These are phyloP conservation scores for Pyrrhoderma lamaoense DNA, from an alignment of 1,284 basidiomycete species.

Conservation along the genomic window DNA sequence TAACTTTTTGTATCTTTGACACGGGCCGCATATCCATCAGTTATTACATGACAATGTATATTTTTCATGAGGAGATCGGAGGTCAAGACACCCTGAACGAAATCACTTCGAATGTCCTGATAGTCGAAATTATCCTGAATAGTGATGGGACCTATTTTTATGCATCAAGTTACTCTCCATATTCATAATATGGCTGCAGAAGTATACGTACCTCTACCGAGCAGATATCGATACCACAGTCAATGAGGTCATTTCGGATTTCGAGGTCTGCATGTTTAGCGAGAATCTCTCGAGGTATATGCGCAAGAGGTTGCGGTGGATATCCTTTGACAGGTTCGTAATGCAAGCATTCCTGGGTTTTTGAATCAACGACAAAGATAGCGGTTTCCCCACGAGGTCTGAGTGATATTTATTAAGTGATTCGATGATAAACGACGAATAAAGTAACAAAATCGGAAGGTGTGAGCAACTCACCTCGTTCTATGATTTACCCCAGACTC, in stretches of 20 bases:
- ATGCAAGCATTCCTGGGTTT: conserved; percentile 71
- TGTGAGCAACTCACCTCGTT: conserved; percentile 49
- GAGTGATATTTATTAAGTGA: too few species aligned
- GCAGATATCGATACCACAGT: conserved; percentile 87
- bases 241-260: conserved; percentile 80
- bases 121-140: conserved; percentile 99
- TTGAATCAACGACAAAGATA: conserved; percentile 67
- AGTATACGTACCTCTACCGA: conserved; percentile 66
- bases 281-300: conserved; percentile 66
- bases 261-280: conserved; percentile 67
- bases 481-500: conserved; percentile 65
- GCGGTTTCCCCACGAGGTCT: conserved; percentile 67
- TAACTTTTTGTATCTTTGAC: conserved; percentile 88
- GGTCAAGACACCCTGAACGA: conserved; percentile 93
- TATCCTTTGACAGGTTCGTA: conserved; percentile 67
- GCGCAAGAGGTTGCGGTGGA: conserved; percentile 49
- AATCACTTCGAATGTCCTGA: conserved; percentile 84
- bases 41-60: conserved; percentile 83
- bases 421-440: neutral
- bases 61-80: conserved; percentile 95
- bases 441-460: conserved; percentile 17
- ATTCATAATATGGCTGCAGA: neutral
- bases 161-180: neutral
- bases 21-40: conserved; percentile 82
- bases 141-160: conserved; percentile 76